These are phyloP conservation scores for Leishmania turanica DNA, from an alignment of 208 protist genomes.

Conservation along the genomic window DNA sequence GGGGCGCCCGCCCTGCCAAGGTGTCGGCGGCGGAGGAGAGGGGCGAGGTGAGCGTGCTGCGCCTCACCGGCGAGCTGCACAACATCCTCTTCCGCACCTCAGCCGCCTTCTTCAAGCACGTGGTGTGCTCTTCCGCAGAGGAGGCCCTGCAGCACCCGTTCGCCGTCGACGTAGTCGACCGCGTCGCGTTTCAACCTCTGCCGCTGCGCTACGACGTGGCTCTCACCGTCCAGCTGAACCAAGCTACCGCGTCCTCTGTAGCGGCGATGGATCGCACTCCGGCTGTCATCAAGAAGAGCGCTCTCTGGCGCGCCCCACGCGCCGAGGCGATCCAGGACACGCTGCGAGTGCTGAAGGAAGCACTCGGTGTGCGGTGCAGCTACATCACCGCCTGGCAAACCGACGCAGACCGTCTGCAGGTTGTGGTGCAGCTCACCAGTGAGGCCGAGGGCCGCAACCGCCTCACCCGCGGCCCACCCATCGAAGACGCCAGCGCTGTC, in stretches of 20 bases:
- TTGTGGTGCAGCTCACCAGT: constrained; percentile 57
- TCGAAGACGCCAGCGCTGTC: constrained; percentile 74
- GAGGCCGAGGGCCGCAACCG: constrained; percentile 73
- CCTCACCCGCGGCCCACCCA: constrained; percentile 73
- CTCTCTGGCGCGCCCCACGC: constrained; percentile 20
- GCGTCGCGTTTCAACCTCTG: constrained; percentile 62
- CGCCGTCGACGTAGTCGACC: constrained; percentile 52
- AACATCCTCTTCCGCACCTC: constrained; percentile 86
- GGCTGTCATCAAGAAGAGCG: constrained; percentile 18
- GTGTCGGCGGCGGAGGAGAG: constrained; percentile 48
- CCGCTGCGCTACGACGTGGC: constrained; percentile 72
- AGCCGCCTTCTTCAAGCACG: constrained; percentile 51
- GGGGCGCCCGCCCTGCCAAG: constrained; percentile 10
- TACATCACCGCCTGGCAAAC: constrained; percentile 57
- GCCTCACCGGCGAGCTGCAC: constrained; percentile 64
- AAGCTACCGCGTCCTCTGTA: background rate
- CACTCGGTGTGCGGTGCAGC: constrained; percentile 49
- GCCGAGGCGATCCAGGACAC: constrained; percentile 28
- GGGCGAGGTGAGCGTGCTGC: constrained; percentile 68
- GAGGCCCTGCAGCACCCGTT: constrained; percentile 65
- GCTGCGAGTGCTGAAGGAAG: constrained; percentile 42
- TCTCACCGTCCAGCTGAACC: constrained; percentile 35
- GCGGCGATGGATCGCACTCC: constrained; percentile 19
- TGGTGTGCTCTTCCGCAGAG: constrained; percentile 65
- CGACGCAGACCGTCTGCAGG: constrained; percentile 41